Percentiles rank a stretch among this genome's conserved stretches.
Conservation (phyloP, 108 stramenopile genomes). For the Pseudonitzschia delicatissima region DNA sequence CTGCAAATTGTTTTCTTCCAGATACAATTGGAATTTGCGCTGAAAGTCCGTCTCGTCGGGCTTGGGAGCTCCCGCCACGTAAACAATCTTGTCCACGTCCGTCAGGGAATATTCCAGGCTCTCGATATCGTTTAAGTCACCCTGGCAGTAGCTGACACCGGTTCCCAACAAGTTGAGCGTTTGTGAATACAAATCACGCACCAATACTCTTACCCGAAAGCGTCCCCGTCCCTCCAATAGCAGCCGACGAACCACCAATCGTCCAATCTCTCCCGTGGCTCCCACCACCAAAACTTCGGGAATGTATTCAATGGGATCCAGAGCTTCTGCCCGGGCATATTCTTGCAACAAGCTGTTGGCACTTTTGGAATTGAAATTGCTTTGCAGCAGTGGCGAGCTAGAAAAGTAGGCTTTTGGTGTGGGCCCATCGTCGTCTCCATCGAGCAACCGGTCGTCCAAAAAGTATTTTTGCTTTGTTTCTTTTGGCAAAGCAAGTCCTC, state of each 20-base stretch:
- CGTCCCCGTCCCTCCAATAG: constrained; percentile 52
- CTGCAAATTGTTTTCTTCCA: constrained; percentile 27
- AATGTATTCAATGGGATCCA: constrained; percentile 45
- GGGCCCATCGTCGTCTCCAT: background rate
- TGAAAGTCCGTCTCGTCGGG: constrained; percentile 53
- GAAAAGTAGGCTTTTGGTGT: background rate
- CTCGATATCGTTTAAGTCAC: constrained; percentile 79
- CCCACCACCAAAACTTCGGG: constrained; percentile 90
- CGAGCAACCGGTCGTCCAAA: constrained; percentile 50
- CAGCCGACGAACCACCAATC: constrained; percentile 79
- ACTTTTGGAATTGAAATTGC: too few species aligned
- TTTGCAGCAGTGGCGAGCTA: background rate
- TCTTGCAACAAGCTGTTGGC: background rate
- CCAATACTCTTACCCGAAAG: constrained; percentile 83
- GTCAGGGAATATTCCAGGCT: constrained; percentile 89
- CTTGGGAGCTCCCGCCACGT: constrained; percentile 66
- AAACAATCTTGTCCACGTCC: constrained; percentile 90
- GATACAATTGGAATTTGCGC: constrained; percentile 34
- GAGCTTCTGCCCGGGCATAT: background rate
- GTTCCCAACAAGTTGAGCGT: constrained; percentile 86
- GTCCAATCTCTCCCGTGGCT: constrained; percentile 81
- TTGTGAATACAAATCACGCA: constrained; percentile 85
- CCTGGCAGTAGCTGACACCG: constrained; percentile 89
- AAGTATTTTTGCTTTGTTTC: constrained; percentile 52
- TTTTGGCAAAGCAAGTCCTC: constrained; percentile 17